Base-by-base conservation (phyloP, 2,329 filamentous ascomycete species). In the Pseudopyrenochaeta lycopersici region DNA sequence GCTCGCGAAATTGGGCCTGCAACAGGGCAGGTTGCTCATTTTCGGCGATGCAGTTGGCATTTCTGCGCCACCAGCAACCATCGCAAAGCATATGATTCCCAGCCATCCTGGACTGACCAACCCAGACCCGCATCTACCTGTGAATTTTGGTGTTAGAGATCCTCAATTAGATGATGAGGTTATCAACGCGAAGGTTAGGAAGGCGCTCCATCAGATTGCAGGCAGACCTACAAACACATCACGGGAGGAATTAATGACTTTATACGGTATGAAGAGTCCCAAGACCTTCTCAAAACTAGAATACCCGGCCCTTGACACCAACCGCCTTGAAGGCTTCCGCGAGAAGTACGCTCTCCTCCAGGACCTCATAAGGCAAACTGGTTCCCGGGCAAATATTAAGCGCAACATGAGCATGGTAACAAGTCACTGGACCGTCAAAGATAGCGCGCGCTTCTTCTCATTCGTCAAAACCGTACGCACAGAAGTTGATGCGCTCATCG, bases 11-110 rank as follows among this genome's bases (percentile, higher is more conserved):
- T 67, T 81, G 5, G 79, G 79, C 47, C 72, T 82, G 20, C 77
- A 81, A 59, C 80, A 82, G 62, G 78, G 78, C 32, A 72, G 79
- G 21, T 71, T 82, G 40, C 68, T 82, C 49, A 80, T 80, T 53
- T 81, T 79, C 71, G 80, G 79, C n/a, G 77, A 80, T 61, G 75
- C 76, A 4, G 71, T 81, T 10, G 79, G 79, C 20, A 76, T 82
- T 23, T 75, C 73, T 17, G 77, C 77, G 17, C 78, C 78, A 15
- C 78, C 78, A 15, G 64, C 71, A 2, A 72, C 68, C 1, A 78
- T 80, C 46, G 79, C 78, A 20, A 69, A 73, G 40, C 75, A 76
- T 49, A 78, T 78, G 62, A 75, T 81, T 27, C 79, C 79, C 17
- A 74, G 70, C 48, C 76, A 78, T 49, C 78, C 79, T 32, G 77